Conservation (phyloP, 78 protist genomes). For the slime mould (Dictyostelium discoideum) region DNA sequence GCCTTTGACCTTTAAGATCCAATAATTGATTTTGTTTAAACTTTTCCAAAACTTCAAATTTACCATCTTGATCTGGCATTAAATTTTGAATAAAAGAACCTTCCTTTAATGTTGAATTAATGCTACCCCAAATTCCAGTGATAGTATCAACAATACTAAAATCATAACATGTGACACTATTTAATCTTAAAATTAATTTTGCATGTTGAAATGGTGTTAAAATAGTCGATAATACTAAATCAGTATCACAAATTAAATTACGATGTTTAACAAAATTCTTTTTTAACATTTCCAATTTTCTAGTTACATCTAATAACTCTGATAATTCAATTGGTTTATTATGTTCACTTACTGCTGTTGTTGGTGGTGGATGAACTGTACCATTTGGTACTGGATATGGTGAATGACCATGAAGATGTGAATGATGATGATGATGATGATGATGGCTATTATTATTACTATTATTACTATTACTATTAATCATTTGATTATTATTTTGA, state of each 20-base stretch:
- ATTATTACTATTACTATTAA: background rate
- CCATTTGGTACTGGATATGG: constrained; percentile 5
- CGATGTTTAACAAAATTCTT: constrained; percentile 76
- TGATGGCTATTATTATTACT: background rate
- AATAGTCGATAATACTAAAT: constrained; percentile 47
- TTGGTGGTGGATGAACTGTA: background rate
- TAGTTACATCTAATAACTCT: constrained; percentile 56
- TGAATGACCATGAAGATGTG: background rate
- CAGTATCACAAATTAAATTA: constrained; percentile 69
- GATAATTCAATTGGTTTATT: constrained; percentile 19
- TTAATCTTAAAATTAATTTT: constrained; percentile 48
- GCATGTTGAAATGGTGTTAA: constrained; percentile 73
- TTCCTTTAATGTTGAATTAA: background rate
- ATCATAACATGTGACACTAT: constrained; percentile 67
- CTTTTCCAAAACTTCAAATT: constrained; percentile 39
- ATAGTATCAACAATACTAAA: constrained; percentile 43
- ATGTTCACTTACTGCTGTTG: background rate
- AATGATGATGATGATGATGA: background rate
- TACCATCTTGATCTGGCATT: constrained; percentile 39
- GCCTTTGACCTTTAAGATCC: background rate
- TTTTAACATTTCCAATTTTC: constrained; percentile 49
- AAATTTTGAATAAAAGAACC: constrained; percentile 26
- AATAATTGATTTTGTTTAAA: constrained; percentile 2
- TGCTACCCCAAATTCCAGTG: constrained; percentile 66
- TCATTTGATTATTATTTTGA: background rate